Evolutionary conservation across 768 basidiomycete genomes (phyloP).

Genomic region (Mycena leptocephala): DNA sequence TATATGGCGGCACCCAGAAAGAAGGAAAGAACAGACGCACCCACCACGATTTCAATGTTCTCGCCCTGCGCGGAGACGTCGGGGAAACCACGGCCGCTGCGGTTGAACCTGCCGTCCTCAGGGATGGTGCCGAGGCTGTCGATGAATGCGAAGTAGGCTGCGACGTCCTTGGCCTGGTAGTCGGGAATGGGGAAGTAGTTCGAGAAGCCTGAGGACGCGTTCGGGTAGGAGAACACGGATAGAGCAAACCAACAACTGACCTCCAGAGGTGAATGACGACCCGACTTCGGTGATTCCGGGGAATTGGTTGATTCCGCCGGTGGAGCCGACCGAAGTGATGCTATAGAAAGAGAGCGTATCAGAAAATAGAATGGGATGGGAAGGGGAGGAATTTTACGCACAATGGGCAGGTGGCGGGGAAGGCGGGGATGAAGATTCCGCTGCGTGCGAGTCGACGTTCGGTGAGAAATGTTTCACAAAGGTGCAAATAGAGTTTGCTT

Average conservation of each 20-base stretch:
- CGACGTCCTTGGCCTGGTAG: slow-evolving; percentile 33
- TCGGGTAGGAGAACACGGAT: slow-evolving; percentile 1
- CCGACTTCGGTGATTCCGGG: slow-evolving; percentile 51
- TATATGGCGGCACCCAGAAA: not conserved
- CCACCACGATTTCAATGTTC: slow-evolving; percentile 43
- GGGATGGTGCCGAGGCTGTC: slow-evolving; percentile 20
- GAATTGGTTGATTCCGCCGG: slow-evolving; percentile 34
- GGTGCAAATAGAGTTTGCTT: not conserved
- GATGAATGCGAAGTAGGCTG: slow-evolving; percentile 21
- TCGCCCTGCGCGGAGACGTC: too few species aligned
- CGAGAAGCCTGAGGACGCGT: slow-evolving; percentile 56
- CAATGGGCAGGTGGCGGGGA: slow-evolving; percentile 9
- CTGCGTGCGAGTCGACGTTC: not conserved
- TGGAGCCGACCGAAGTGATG: slow-evolving; percentile 10
- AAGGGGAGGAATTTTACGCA: not conserved
- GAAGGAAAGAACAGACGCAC: not conserved
- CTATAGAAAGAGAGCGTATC: not conserved
- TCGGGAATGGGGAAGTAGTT: slow-evolving; percentile 46
- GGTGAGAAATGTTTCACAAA: not conserved
- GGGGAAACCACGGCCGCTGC: slow-evolving; percentile 44
- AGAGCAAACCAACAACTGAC: slow-evolving; percentile 35
- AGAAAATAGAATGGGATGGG: not conserved
- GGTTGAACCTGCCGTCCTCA: slow-evolving; percentile 42
- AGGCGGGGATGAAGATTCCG: not conserved
- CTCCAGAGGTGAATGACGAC: slow-evolving; percentile 59